These are phyloP conservation scores for Calocybe gangraenosa DNA, from an alignment of 768 basidiomycete genomes.

Conservation along the genomic window DNA sequence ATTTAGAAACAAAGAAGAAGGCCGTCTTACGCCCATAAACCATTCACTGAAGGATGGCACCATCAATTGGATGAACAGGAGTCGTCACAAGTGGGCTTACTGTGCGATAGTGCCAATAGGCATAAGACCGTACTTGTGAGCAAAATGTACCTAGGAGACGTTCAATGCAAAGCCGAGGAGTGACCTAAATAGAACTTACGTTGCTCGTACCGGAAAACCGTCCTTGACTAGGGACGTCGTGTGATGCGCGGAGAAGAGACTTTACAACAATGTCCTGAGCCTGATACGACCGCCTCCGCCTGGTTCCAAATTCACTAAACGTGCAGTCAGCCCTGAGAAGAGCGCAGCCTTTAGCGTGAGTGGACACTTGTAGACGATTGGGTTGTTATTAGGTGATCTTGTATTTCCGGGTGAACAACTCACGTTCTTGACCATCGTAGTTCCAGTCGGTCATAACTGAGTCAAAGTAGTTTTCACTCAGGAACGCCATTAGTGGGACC, in stretches of 20 bases:
- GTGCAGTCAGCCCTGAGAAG: slow-evolving; percentile 62
- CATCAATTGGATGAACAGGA: not conserved
- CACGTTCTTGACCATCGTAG: slow-evolving; percentile 79
- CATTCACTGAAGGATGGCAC: slow-evolving; percentile 55
- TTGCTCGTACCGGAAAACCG: slow-evolving; percentile 85
- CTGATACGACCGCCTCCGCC: slow-evolving; percentile 69
- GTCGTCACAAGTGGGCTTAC: slow-evolving; percentile 38
- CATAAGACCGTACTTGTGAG: slow-evolving; percentile 60
- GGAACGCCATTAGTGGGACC: slow-evolving; percentile 88
- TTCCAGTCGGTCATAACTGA: slow-evolving; percentile 77
- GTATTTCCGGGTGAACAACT: slow-evolving; percentile 8
- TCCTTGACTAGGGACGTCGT: slow-evolving; percentile 46
- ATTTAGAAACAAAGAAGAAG: slow-evolving; percentile 4
- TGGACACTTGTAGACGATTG: slow-evolving; percentile 44
- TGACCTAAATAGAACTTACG: slow-evolving; percentile 36
- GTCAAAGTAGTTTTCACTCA: slow-evolving; percentile 87
- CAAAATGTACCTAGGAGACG: slow-evolving; percentile 69
- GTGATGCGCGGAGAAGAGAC: slow-evolving; percentile 61
- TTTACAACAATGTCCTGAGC: slow-evolving; percentile 76
- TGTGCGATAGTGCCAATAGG: slow-evolving; percentile 85
- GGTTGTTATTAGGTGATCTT: not conserved
- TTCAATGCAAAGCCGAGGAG: slow-evolving; percentile 7
- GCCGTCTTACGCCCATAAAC: slow-evolving; percentile 75
- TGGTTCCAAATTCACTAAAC: slow-evolving; percentile 87
- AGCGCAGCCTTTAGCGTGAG: slow-evolving; percentile 64